Evolutionary conservation across 129 eudicot genomes (phyloP), one percentile per base, ranked within the genome.

Genomic region (Flaveria linearis): DNA sequence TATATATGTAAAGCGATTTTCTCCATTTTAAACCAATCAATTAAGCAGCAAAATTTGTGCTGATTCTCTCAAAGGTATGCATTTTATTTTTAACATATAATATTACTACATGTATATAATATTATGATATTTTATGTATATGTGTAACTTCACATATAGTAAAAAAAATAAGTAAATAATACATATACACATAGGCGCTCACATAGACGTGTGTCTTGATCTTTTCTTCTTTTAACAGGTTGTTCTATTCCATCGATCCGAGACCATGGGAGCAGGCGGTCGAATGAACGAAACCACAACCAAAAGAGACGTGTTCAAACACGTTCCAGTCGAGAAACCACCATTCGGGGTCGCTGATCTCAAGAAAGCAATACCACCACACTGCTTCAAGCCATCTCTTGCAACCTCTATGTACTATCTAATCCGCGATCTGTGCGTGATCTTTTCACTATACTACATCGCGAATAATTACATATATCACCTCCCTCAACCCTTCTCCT

Each of bases 311-410:
- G 76, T 73, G 39, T 9, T 73, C 17, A 65, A 55, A 7, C 86
- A 58, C 3, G 82, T 67, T 20, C 86, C 86, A 2, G 74, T 78
- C 14, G 83, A 78, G 5, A 77, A 77, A 26, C 81, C 81, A 9
- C 74, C 81, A 25, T 77, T 77, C 5, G 81, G 75, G 60, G 56
- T 68, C 13, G 75, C 60, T 10, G 86, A 83, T 51, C 51, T 83
- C 0, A 78, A 78, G 77, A 83, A 83, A 39, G 86, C 83, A 18
- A 78, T 83, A 50, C 86, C 86, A 58, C 73, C 83, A 17, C 83
- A 83, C 69, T 83, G 86, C 60, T 83, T 83, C 73, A 62, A 78
- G 6, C 86, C 83, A 8, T 78, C 86, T 9, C 80, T 83, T 2
- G 2, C 74, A 20, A 42, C 55, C 56, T 83, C 86, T 0, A 71